Conservation (phyloP, 805 yeast species). For the Geotrichum ghanense region DNA sequence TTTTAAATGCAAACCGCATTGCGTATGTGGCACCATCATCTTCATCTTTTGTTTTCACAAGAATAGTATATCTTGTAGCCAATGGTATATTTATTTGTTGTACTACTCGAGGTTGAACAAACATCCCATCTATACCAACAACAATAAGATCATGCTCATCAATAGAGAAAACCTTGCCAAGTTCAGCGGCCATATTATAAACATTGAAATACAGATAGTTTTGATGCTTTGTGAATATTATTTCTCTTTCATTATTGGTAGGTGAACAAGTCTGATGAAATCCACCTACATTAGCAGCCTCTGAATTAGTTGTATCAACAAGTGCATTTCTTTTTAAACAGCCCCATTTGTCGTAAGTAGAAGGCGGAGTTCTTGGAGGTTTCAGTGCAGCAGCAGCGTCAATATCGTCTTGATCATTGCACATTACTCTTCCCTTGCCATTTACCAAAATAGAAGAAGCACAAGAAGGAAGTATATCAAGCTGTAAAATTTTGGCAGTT, state of each 20-base stretch:
- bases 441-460: conserved; percentile 27
- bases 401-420: neutral
- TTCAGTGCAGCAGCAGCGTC: conserved; percentile 18
- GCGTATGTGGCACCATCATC: neutral
- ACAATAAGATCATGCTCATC: conserved; percentile 20
- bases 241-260: conserved; percentile 11
- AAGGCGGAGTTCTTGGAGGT: neutral
- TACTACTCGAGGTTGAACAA: conserved; percentile 16
- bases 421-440: conserved; percentile 21
- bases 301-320: conserved; percentile 3
- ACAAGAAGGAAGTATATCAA: conserved; percentile 31
- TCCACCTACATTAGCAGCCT: neutral
- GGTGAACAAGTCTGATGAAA: neutral
- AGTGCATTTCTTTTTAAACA: neutral
- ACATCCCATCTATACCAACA: conserved; percentile 27
- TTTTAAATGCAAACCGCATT: neutral
- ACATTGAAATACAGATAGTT: conserved; percentile 11
- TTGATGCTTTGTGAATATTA: neutral
- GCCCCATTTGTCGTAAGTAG: neutral
- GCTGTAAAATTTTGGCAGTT: conserved; percentile 26
- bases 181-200: conserved; percentile 25
- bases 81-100: conserved; percentile 35
- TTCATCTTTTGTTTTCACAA: conserved; percentile 31
- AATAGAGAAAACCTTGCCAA: conserved; percentile 23
- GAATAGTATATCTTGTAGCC: conserved; percentile 71